Percentiles rank a stretch among this genome's conserved stretches.
Evolutionary conservation across 2,329 filamentous ascomycete genomes (phyloP).

Genomic region (Mycogone perniciosa): DNA sequence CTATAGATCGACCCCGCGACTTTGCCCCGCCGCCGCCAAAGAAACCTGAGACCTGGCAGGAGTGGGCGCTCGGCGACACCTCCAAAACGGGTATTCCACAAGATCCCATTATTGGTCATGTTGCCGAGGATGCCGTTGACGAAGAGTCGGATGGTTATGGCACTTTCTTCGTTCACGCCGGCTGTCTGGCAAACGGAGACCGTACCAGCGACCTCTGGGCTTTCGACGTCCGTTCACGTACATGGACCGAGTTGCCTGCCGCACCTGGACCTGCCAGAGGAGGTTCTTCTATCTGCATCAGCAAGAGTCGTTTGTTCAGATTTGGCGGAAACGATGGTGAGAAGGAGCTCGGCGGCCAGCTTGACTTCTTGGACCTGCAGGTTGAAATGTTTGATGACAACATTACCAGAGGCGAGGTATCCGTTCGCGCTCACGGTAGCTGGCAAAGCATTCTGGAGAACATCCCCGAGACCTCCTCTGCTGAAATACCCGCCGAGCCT

Average conservation of each 20-base stretch:
- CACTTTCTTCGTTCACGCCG: slow-evolving; percentile 70
- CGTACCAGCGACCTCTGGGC: slow-evolving; percentile 67
- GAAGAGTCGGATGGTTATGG: slow-evolving; percentile 57
- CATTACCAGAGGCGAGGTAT: slow-evolving; percentile 42
- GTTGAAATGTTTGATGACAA: slow-evolving; percentile 51
- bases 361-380: slow-evolving; percentile 59
- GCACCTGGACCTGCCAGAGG: slow-evolving; percentile 63
- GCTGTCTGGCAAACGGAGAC: slow-evolving; percentile 58
- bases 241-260: slow-evolving; percentile 61
- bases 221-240: slow-evolving; percentile 58
- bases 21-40: slow-evolving; percentile 33
- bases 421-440: slow-evolving; percentile 41
- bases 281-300: slow-evolving; percentile 61
- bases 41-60: slow-evolving; percentile 42
- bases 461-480: slow-evolving; percentile 25
- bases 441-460: slow-evolving; percentile 49
- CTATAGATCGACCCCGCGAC: slow-evolving; percentile 50
- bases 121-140: slow-evolving; percentile 52
- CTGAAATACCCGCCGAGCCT: slow-evolving; percentile 30
- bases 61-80: slow-evolving; percentile 50
- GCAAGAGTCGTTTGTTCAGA: slow-evolving; percentile 60
- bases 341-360: slow-evolving; percentile 59
- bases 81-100: slow-evolving; percentile 53
- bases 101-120: slow-evolving; percentile 49
- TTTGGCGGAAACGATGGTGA: slow-evolving; percentile 76